phyloP scores from a whole-genome alignment of 2,329 filamentous ascomycete species.

The Pseudocercospora musae region DNA sequence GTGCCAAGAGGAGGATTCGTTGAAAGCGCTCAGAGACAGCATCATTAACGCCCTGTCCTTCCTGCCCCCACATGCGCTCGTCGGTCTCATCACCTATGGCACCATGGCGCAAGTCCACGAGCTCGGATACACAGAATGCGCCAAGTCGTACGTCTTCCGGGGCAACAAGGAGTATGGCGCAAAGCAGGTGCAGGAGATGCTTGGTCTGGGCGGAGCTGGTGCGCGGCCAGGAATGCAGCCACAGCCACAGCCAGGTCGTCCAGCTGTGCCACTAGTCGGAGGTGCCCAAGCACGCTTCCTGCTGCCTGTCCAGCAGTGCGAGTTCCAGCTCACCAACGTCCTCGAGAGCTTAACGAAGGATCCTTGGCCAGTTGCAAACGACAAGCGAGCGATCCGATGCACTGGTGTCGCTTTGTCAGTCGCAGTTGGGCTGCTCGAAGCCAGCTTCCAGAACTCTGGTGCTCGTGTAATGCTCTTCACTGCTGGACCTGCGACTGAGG shows the following conservation, averaged over 20 bases:
- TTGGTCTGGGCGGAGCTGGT: constrained; percentile 61
- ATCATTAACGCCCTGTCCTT: constrained; percentile 82
- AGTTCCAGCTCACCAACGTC: constrained; percentile 95
- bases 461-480: constrained; percentile 97
- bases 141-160: constrained; percentile 97
- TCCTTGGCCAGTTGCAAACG: constrained; percentile 93
- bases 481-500: constrained; percentile 90
- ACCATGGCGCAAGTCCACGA: constrained; percentile 98
- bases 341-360: constrained; percentile 95
- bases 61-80: constrained; percentile 75
- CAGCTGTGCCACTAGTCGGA: constrained; percentile 59
- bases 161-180: constrained; percentile 97
- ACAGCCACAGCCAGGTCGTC: constrained; percentile 69
- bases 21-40: constrained; percentile 79
- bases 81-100: constrained; percentile 81
- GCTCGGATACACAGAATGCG: constrained; percentile 95
- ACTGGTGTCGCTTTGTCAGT: constrained; percentile 96
- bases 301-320: constrained; percentile 88
- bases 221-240: constrained; percentile 70
- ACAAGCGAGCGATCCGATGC: constrained; percentile 84
- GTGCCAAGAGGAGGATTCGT: constrained; percentile 82
- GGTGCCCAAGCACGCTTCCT: constrained; percentile 86
- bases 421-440: constrained; percentile 86
- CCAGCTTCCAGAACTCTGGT: constrained; percentile 91
- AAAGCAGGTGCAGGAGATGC: constrained; percentile 99